Conservation (phyloP, 192 early-diverging fungal genomes). For the Backusella macrospora region DNA sequence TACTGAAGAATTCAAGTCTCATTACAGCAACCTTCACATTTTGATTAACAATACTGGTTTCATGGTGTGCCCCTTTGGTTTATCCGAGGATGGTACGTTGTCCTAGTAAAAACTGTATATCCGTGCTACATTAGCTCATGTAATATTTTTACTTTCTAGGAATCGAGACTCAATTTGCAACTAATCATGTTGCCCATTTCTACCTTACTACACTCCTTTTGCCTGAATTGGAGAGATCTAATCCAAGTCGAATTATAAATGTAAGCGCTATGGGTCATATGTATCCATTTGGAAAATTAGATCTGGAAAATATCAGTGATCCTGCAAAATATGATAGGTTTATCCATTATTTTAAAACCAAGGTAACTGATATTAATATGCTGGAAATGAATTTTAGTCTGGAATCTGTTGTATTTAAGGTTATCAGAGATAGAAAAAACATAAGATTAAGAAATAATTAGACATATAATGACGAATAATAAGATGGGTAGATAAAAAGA, state of each 20-base stretch:
- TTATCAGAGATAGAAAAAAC: too few species aligned
- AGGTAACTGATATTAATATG: conserved; percentile 11
- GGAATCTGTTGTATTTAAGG: too few species aligned
- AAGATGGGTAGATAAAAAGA: too few species aligned
- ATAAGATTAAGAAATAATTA: too few species aligned
- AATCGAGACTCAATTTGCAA: conserved; percentile 56
- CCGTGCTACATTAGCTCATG: too few species aligned
- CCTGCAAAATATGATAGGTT: conserved; percentile 22
- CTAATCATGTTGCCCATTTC: conserved; percentile 56
- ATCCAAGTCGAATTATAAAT: conserved; percentile 34
- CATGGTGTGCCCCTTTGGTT: conserved; percentile 47
- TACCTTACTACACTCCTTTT: conserved; percentile 30
- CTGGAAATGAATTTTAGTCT: too few species aligned
- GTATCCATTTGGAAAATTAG: conserved; percentile 4
- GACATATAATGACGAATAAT: too few species aligned
- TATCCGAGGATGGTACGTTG: conserved; percentile 42
- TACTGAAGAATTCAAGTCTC: conserved; percentile 39
- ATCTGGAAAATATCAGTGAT: conserved; percentile 28
- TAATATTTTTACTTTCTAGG: conserved; percentile 28
- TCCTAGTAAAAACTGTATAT: too few species aligned
- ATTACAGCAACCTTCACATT: conserved; percentile 45
- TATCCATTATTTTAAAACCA: conserved; percentile 23
- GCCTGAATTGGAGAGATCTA: conserved; percentile 25
- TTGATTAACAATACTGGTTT: conserved; percentile 64
- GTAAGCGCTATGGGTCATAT: conserved; percentile 33